Evolutionary conservation across 495 filamentous ascomycete genomes (phyloP).

Genomic region (Copromyces sp.): DNA sequence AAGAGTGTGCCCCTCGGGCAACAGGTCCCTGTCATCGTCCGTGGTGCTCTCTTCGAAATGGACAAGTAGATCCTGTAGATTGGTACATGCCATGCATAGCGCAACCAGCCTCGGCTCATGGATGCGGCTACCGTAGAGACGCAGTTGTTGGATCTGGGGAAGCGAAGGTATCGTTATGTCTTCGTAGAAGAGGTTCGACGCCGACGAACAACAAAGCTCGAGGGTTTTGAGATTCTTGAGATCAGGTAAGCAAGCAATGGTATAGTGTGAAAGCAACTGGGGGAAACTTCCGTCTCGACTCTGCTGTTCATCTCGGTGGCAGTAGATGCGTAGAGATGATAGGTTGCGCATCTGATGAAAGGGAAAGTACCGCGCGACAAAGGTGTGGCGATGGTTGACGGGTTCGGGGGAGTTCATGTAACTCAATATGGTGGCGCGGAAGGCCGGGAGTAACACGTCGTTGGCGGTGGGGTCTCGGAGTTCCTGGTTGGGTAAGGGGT

Average conservation of each 20-base stretch:
- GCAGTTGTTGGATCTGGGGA: conserved; percentile 21
- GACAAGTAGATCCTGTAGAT: conserved; percentile 20
- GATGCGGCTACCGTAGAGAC: conserved; percentile 24
- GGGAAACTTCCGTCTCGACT: conserved; percentile 14
- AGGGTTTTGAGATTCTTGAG: conserved; percentile 21
- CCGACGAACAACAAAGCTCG: conserved; percentile 21
- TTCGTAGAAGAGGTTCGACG: conserved; percentile 8
- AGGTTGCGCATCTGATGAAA: conserved; percentile 12
- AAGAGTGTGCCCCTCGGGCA: conserved; percentile 23
- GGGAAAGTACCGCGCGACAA: conserved; percentile 10
- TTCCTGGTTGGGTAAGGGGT: conserved; percentile 3
- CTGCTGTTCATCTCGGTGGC: conserved; percentile 19
- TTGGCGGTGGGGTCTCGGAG: background rate
- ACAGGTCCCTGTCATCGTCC: conserved; percentile 20
- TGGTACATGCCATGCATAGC: conserved; percentile 19
- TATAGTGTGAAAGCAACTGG: conserved; percentile 19
- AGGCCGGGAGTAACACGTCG: conserved; percentile 5
- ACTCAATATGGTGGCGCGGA: conserved; percentile 9
- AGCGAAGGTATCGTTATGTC: conserved; percentile 12
- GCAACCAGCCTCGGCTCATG: conserved; percentile 20
- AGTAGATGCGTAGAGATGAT: conserved; percentile 23
- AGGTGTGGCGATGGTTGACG: background rate
- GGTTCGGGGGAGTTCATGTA: conserved; percentile 4
- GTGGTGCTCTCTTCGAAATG: conserved; percentile 21
- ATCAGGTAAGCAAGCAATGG: conserved; percentile 9